Evolutionary conservation across 441 rosid genomes (phyloP).

Genomic region (Populus hybrid): DNA sequence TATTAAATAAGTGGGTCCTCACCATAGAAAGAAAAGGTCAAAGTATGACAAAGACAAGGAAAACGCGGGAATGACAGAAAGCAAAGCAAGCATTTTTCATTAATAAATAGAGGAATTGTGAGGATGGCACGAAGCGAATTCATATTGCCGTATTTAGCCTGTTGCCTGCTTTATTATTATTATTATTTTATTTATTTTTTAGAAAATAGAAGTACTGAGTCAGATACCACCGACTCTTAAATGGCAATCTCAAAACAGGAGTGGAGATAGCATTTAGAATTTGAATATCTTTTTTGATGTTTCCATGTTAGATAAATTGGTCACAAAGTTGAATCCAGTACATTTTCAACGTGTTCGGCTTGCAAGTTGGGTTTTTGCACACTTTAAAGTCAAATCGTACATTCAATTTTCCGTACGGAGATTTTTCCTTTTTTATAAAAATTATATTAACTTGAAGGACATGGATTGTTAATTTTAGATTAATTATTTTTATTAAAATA

Average conservation of each 20-base stretch:
- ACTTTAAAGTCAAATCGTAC: too few species aligned
- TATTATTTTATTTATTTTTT: background rate
- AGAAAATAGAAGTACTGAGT: background rate
- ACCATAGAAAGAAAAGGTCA: background rate
- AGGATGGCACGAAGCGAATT: slow-evolving; percentile 5
- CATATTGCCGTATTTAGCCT: background rate
- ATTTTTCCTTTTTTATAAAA: too few species aligned
- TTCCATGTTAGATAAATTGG: background rate
- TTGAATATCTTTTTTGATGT: background rate
- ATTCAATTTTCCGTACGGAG: too few species aligned
- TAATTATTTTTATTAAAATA: too few species aligned
- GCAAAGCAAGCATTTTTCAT: background rate
- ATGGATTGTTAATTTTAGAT: too few species aligned
- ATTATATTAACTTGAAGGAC: too few species aligned
- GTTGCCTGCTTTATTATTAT: background rate
- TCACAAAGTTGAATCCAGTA: too few species aligned
- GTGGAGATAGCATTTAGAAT: background rate
- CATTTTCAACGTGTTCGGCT: background rate
- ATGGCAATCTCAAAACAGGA: background rate
- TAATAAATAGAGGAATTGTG: background rate
- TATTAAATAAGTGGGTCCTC: slow-evolving; percentile 3
- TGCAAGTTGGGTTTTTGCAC: too few species aligned
- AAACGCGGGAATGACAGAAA: slow-evolving; percentile 22
- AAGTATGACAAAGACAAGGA: slow-evolving; percentile 4
- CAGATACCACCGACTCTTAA: slow-evolving; percentile 2